A percentile compares a stretch with the other conserved stretches of the same genome.
These are phyloP conservation scores for Calvatia gigantea DNA, from an alignment of 768 basidiomycete species.

Conservation along the genomic window DNA sequence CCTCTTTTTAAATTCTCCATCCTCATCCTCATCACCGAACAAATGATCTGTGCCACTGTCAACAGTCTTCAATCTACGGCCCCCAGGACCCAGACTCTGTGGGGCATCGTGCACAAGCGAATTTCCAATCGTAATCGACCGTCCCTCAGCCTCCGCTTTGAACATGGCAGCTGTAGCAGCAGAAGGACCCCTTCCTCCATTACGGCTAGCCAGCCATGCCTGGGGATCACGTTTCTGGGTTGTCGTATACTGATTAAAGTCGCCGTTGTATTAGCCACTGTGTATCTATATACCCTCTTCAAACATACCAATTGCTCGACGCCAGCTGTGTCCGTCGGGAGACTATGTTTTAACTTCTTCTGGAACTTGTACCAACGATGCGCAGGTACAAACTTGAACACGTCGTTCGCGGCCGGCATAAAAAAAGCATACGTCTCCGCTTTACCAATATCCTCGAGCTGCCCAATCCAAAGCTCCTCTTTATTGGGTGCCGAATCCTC, in stretches of 20 bases:
- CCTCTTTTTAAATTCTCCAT: slow-evolving; percentile 40
- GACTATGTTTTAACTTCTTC: slow-evolving; percentile 73
- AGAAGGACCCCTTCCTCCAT: slow-evolving; percentile 53
- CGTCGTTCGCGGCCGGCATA: slow-evolving; percentile 76
- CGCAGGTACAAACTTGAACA: slow-evolving; percentile 86
- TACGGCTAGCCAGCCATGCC: slow-evolving; percentile 65
- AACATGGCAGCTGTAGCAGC: slow-evolving; percentile 64
- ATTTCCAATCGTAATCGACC: slow-evolving; percentile 33
- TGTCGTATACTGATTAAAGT: slow-evolving; percentile 36
- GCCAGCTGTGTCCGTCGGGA: slow-evolving; percentile 65
- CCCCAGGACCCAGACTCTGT: slow-evolving; percentile 68
- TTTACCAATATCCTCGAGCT: slow-evolving; percentile 74
- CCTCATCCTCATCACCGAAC: slow-evolving; percentile 65
- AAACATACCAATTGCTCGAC: slow-evolving; percentile 56
- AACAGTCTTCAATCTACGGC: slow-evolving; percentile 60
- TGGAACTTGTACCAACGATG: slow-evolving; percentile 93
- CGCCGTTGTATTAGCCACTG: slow-evolving; percentile 19
- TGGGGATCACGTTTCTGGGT: slow-evolving; percentile 76
- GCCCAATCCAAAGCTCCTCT: slow-evolving; percentile 77
- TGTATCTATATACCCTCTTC: slow-evolving; percentile 17
- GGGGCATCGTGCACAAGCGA: slow-evolving; percentile 46
- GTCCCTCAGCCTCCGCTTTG: slow-evolving; percentile 58
- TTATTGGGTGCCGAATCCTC: slow-evolving; percentile 64
- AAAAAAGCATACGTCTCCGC: slow-evolving; percentile 76
- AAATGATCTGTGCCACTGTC: slow-evolving; percentile 61